Evolutionary conservation across 2,329 filamentous ascomycete genomes (phyloP).

Genomic region (Pseudocercospora crystallina): DNA sequence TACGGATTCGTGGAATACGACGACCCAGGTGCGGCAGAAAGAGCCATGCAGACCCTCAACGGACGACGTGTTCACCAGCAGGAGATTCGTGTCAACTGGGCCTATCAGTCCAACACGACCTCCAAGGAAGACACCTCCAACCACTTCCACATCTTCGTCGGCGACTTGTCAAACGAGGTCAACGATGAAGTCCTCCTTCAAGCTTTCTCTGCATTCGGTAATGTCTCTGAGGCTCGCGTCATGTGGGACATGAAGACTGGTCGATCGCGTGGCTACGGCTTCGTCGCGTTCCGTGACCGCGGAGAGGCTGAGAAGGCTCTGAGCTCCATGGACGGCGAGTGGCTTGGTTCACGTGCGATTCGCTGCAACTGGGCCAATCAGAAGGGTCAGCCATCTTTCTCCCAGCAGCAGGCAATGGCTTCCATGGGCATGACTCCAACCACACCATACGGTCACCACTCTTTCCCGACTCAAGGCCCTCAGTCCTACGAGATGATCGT

Average conservation of each 20-base stretch:
- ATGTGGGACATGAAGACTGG: constrained; percentile 99
- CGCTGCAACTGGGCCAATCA: constrained; percentile 99
- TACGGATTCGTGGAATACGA: constrained; percentile 99
- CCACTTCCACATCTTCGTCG: constrained; percentile 99
- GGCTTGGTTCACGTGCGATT: constrained; percentile 96
- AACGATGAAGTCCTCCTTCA: constrained; percentile 93
- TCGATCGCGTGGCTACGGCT: constrained; percentile 93
- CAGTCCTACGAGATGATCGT: constrained; percentile 98
- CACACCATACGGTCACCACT: constrained; percentile 90
- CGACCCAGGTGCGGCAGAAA: constrained; percentile 91
- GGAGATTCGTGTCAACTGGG: constrained; percentile 99
- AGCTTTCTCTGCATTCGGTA: constrained; percentile 93
- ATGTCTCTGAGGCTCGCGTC: constrained; percentile 93
- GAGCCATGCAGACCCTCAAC: constrained; percentile 96
- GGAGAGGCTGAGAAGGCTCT: constrained; percentile 92
- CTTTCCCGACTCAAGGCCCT: constrained; percentile 89
- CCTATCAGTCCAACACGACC: constrained; percentile 91
- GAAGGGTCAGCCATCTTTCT: constrained; percentile 98
- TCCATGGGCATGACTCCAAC: constrained; percentile 98
- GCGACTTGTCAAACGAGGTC: constrained; percentile 96
- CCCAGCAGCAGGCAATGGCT: constrained; percentile 94
- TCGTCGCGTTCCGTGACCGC: constrained; percentile 94
- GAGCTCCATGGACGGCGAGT: constrained; percentile 98
- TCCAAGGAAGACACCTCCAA: constrained; percentile 97
- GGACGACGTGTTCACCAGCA: constrained; percentile 91